Evolutionary conservation across 805 yeast genomes (phyloP).

Genomic region (Candida vartiovaarae): DNA sequence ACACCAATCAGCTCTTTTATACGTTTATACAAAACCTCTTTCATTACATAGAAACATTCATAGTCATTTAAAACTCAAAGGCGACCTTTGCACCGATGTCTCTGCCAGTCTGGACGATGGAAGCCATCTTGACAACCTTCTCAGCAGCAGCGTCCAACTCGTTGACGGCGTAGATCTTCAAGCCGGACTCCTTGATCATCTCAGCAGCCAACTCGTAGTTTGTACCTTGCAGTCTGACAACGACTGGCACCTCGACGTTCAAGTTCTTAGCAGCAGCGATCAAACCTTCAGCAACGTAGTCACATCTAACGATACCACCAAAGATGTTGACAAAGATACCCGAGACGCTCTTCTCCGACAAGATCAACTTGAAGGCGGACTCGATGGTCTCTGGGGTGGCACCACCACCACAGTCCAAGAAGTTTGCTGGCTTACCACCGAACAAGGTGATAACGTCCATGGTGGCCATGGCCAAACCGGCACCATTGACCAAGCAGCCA

Average conservation of each 20-base stretch:
- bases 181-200: constrained; percentile 80
- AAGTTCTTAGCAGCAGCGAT: constrained; percentile 91
- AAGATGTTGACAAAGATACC: constrained; percentile 97
- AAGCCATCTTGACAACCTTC: constrained; percentile 75
- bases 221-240: constrained; percentile 98
- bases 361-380: constrained; percentile 89
- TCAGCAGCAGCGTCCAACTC: constrained; percentile 97
- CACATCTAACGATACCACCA: constrained; percentile 99
- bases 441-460: constrained; percentile 98
- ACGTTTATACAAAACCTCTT: not conserved
- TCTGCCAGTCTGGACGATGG: constrained; percentile 38
- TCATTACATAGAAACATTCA: not conserved
- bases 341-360: constrained; percentile 81
- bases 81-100: constrained; percentile 42
- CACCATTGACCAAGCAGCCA: constrained; percentile 99
- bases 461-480: constrained; percentile 99
- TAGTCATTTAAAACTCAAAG: constrained; percentile 32
- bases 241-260: constrained; percentile 87
- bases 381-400: constrained; percentile 98
- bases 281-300: constrained; percentile 95
- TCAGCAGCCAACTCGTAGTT: constrained; percentile 85
- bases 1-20: too few relatives aligned
- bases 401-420: constrained; percentile 99
- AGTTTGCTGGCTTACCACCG: constrained; percentile 99
- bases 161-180: constrained; percentile 84